Percentiles rank a stretch among this genome's conserved stretches.
Conservation (phyloP, 139 green algal genomes). For the Chlorella ohadii region DNA sequence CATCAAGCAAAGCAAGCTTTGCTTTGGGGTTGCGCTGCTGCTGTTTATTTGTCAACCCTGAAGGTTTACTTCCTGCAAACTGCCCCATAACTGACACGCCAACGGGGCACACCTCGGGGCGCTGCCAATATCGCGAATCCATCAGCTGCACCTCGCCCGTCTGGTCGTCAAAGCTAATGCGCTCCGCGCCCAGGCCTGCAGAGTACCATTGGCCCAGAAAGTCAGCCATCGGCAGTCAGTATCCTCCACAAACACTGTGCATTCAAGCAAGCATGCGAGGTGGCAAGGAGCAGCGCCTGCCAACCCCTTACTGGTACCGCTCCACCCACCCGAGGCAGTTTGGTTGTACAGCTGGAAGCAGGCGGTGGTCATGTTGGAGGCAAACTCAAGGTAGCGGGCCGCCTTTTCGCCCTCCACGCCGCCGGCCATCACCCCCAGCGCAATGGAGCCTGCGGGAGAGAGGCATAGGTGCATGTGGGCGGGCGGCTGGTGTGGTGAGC, state of each 20-base stretch:
- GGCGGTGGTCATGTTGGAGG: constrained; percentile 52
- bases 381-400: constrained; percentile 53
- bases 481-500: background rate
- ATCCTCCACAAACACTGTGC: too few relatives aligned
- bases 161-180: constrained; percentile 47
- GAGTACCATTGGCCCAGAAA: too few relatives aligned
- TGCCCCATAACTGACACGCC: too few relatives aligned
- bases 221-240: too few relatives aligned
- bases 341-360: constrained; percentile 63
- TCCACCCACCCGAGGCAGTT: constrained; percentile 20
- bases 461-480: background rate
- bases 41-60: too few relatives aligned
- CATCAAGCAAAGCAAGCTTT: too few relatives aligned
- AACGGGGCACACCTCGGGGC: constrained; percentile 73
- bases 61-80: too few relatives aligned
- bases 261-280: too few relatives aligned
- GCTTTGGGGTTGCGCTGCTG: too few relatives aligned
- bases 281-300: too few relatives aligned
- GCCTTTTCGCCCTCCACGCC: constrained; percentile 46
- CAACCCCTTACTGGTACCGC: too few relatives aligned
- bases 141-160: constrained; percentile 41
- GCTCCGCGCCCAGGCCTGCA: constrained; percentile 66
- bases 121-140: constrained; percentile 62
- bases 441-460: constrained; percentile 46
- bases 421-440: constrained; percentile 56